A percentile compares a stretch with the other conserved stretches of the same genome.
phyloP scores from a whole-genome alignment of 306 rosid species.

The peach (Prunus persica) region Prunus_persica_NCBIv2 NC_034009.1:41361501-41362000 shows the following conservation, averaged over 20 bases:
- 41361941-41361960: background rate
- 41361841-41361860: background rate
- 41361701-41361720: slow-evolving; percentile 2
- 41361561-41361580: background rate
- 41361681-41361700: background rate
- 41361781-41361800: background rate
- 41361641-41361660: background rate
- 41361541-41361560: background rate
- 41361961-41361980: background rate
- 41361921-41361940: background rate
- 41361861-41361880: background rate
- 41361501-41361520: background rate
- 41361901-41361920: background rate
- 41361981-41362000: background rate
- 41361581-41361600: background rate
- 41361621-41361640: background rate
- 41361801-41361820: background rate
- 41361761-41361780: background rate
- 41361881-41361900: background rate
- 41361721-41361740: background rate
- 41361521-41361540: background rate
- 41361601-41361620: slow-evolving; percentile 3
- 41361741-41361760: slow-evolving; percentile 1
- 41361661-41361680: background rate
- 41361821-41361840: background rate